Conservation (phyloP, 331 rosid genomes). For the Quercus phellos region DNA sequence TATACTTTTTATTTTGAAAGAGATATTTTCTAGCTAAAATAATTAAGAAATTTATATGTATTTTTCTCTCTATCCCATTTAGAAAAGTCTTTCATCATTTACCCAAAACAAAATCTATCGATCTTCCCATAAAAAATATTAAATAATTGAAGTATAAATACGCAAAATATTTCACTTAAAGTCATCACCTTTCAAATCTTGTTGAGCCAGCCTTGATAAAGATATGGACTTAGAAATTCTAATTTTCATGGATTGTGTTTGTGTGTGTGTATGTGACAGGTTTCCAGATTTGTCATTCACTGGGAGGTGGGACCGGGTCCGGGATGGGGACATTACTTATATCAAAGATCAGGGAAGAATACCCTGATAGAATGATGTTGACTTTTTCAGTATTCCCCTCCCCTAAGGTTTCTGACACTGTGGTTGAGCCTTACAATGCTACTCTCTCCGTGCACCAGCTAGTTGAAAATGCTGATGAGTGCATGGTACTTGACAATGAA, state of each 20-base stretch:
- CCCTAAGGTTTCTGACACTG: constrained; percentile 84
- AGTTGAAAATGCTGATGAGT: constrained; percentile 85
- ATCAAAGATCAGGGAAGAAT: constrained; percentile 93
- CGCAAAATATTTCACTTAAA: too few species aligned
- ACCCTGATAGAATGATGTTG: constrained; percentile 89
- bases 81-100: too few species aligned
- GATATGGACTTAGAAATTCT: not conserved
- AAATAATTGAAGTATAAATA: too few species aligned
- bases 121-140: too few species aligned
- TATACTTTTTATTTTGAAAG: too few species aligned
- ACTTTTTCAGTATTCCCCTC: constrained; percentile 89
- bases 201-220: too few species aligned
- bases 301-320: constrained; percentile 91
- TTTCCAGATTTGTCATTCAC: constrained; percentile 80
- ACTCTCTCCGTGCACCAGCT: constrained; percentile 89
- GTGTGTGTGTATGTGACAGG: constrained; percentile 36
- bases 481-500: constrained; percentile 85
- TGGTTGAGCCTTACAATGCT: constrained; percentile 89
- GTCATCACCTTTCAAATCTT: too few species aligned
- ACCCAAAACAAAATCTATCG: too few species aligned
- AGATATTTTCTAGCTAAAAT: too few species aligned
- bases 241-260: not conserved
- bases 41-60: too few species aligned
- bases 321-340: constrained; percentile 86
- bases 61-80: too few species aligned